These are phyloP conservation scores for Lepidopterella palustris DNA, from an alignment of 495 filamentous ascomycete species.

Conservation along the genomic window DNA sequence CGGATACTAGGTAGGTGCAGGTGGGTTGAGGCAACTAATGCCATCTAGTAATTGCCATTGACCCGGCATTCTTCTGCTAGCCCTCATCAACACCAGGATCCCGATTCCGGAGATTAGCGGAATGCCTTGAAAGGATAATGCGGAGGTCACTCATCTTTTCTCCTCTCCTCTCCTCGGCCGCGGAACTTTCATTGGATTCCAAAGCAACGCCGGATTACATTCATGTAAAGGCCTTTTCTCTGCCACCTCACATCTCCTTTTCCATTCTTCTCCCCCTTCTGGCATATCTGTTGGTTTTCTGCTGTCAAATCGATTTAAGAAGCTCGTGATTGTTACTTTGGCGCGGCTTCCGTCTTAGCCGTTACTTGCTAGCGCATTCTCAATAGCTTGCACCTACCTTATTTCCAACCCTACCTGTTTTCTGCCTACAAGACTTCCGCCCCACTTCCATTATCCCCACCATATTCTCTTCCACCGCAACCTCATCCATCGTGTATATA, in stretches of 20 bases:
- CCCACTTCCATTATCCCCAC: neutral
- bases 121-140: no score
- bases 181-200: neutral
- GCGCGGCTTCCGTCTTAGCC: neutral
- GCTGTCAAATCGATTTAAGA: no score
- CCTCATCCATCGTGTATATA: neutral
- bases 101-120: neutral
- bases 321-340: no score
- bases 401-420: neutral
- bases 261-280: no score
- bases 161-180: neutral
- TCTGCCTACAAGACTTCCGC: neutral
- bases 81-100: neutral
- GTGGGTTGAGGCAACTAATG: neutral
- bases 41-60: neutral
- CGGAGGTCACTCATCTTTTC: neutral
- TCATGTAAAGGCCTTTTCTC: no score
- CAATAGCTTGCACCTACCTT: neutral
- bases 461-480: neutral
- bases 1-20: neutral
- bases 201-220: no score
- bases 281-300: no score
- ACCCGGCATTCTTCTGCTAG: neutral
- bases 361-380: no score
- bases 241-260: no score